These are phyloP conservation scores for Aspergillus alliaceus DNA, from an alignment of 2,329 filamentous ascomycete genomes.

Conservation along the genomic window DNA sequence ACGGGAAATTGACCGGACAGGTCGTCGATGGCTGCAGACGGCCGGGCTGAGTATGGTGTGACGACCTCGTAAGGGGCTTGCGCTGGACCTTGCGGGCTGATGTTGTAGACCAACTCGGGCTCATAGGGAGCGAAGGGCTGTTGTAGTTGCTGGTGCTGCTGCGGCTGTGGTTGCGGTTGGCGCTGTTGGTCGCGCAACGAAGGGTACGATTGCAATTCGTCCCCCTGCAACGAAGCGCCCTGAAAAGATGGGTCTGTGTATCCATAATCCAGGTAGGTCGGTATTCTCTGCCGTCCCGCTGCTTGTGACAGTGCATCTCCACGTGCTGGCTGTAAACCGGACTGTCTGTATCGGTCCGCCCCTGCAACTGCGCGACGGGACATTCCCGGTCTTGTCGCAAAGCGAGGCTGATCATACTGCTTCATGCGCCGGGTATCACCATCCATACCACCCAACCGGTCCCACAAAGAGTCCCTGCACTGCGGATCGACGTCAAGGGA, in stretches of 20 bases:
- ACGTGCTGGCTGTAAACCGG: conserved; percentile 31
- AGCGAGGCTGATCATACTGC: conserved; percentile 71
- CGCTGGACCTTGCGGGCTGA: conserved; percentile 61
- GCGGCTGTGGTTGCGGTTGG: conserved; percentile 53
- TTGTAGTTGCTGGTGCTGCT: conserved; percentile 57
- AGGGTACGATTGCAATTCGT: conserved; percentile 63
- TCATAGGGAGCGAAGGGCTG: conserved; percentile 56
- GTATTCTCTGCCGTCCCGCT: conserved; percentile 35
- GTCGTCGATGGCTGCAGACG: conserved; percentile 75
- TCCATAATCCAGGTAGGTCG: conserved; percentile 51
- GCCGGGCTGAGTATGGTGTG: conserved; percentile 72
- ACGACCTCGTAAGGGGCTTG: conserved; percentile 71
- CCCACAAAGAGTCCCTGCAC: conserved; percentile 54
- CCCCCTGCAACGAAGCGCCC: conserved; percentile 46
- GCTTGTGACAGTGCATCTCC: conserved; percentile 39
- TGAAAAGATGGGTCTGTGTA: conserved; percentile 56
- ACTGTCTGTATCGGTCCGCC: conserved; percentile 44
- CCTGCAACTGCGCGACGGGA: conserved; percentile 51
- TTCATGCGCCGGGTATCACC: conserved; percentile 70
- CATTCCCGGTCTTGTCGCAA: conserved; percentile 49
- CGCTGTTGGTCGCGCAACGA: conserved; percentile 59
- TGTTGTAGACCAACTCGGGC: conserved; percentile 75
- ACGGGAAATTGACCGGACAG: conserved; percentile 67
- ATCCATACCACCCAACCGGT: conserved; percentile 70
- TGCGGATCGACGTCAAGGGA: conserved; percentile 56